Evolutionary conservation across 2,329 filamentous ascomycete genomes (phyloP).

Genomic region (Grosmannia penicillata): DNA sequence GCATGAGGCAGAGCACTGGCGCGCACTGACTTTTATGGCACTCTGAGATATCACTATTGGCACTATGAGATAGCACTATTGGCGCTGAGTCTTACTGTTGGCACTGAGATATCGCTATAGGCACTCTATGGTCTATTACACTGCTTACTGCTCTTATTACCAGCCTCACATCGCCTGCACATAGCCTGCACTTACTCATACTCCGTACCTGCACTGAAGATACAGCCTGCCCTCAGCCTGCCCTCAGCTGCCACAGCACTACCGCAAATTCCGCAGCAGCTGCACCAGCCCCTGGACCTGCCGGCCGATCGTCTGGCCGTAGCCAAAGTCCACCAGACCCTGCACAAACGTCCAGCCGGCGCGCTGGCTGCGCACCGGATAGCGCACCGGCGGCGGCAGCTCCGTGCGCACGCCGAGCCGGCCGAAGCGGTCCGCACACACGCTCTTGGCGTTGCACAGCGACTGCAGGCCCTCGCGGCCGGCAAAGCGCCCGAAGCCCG

Average conservation of each 20-base stretch:
- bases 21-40: too few species aligned
- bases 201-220: too few species aligned
- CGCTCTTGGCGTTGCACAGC: constrained; percentile 74
- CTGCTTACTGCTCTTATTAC: too few species aligned
- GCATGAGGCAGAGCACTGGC: too few species aligned
- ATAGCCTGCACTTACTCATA: not conserved
- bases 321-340: constrained; percentile 47
- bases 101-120: too few species aligned
- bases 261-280: constrained; percentile 9
- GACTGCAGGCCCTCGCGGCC: constrained; percentile 76
- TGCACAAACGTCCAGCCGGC: constrained; percentile 51
- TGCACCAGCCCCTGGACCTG: constrained; percentile 8
- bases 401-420: constrained; percentile 52
- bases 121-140: too few species aligned
- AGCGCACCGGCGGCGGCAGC: constrained; percentile 68
- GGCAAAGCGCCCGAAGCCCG: constrained; percentile 85
- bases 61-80: too few species aligned
- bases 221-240: not conserved
- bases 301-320: constrained; percentile 23
- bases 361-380: constrained; percentile 56
- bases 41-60: too few species aligned
- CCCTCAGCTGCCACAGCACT: too few species aligned
- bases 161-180: not conserved
- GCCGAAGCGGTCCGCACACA: constrained; percentile 60
- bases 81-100: too few species aligned